Conservation (phyloP, 495 filamentous ascomycete species). For the Annulohypoxylon nitens region DNA sequence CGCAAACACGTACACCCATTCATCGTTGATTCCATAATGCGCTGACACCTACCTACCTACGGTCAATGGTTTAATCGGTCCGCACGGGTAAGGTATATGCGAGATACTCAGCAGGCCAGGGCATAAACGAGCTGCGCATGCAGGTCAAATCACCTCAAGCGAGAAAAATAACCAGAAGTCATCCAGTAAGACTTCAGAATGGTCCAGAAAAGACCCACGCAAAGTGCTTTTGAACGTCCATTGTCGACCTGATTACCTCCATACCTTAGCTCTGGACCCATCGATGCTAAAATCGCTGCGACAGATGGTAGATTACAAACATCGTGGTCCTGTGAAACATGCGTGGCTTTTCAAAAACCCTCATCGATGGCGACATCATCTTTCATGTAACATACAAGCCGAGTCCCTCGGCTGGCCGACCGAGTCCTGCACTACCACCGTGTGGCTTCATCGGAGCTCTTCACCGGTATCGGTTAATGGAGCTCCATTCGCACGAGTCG, state of each 20-base stretch:
- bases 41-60: constrained; percentile 11
- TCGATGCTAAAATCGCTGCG: constrained; percentile 9
- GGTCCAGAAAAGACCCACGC: constrained; percentile 29
- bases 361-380: constrained; percentile 20
- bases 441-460: constrained; percentile 24
- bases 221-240: constrained; percentile 11
- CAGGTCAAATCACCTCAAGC: constrained; percentile 23
- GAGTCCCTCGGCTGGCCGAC: constrained; percentile 18
- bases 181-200: constrained; percentile 22
- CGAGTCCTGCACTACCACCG: constrained; percentile 23
- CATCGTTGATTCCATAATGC: neutral
- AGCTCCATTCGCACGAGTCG: constrained; percentile 25
- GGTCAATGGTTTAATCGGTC: constrained; percentile 6
- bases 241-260: neutral
- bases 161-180: constrained; percentile 9
- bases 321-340: neutral
- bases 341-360: constrained; percentile 19
- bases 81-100: constrained; percentile 24
- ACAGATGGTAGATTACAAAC: constrained; percentile 12
- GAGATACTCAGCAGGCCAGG: constrained; percentile 17
- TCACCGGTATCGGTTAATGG: constrained; percentile 26
- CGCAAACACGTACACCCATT: neutral
- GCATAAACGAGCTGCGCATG: constrained; percentile 20
- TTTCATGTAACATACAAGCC: constrained; percentile 15
- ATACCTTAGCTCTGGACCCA: constrained; percentile 9